Evolutionary conservation across 2,329 filamentous ascomycete species (phyloP).

Genomic region (Aspergillus hortae): DNA sequence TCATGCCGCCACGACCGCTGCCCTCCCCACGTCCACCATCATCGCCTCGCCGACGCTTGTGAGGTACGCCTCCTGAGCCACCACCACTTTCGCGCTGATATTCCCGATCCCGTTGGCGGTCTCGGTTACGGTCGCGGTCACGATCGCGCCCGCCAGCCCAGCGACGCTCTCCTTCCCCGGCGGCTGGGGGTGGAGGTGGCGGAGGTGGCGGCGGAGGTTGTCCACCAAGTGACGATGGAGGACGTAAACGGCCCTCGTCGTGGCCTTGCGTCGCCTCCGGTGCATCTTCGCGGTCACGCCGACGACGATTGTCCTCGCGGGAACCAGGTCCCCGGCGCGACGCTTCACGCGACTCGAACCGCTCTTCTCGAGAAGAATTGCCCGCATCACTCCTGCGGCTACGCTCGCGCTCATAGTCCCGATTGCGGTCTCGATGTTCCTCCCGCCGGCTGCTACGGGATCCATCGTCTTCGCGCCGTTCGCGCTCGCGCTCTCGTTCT

Average conservation of each 20-base stretch:
- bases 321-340: constrained; percentile 28
- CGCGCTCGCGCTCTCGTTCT: constrained; percentile 23
- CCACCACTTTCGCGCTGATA: constrained; percentile 26
- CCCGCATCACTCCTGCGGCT: constrained; percentile 31
- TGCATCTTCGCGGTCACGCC: constrained; percentile 32
- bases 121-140: constrained; percentile 33
- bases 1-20: constrained; percentile 31
- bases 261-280: constrained; percentile 17
- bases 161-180: constrained; percentile 31
- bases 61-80: constrained; percentile 24
- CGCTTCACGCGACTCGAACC: constrained; percentile 27
- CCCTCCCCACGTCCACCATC: constrained; percentile 25
- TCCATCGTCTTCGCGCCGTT: constrained; percentile 25
- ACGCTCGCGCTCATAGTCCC: constrained; percentile 32
- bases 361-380: constrained; percentile 19
- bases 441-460: constrained; percentile 32
- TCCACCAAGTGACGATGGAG: constrained; percentile 30
- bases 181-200: constrained; percentile 19
- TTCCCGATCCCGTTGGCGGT: constrained; percentile 32
- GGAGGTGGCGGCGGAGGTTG: constrained; percentile 28
- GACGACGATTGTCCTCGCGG: constrained; percentile 34
- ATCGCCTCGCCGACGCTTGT: constrained; percentile 37
- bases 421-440: constrained; percentile 33
- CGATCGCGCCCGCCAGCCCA: constrained; percentile 35
- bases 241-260: constrained; percentile 31